A percentile compares a stretch with the other conserved stretches of the same genome.
Evolutionary conservation across 2,329 filamentous ascomycete genomes (phyloP).

Genomic region (Colletotrichum tamarilloi): DNA sequence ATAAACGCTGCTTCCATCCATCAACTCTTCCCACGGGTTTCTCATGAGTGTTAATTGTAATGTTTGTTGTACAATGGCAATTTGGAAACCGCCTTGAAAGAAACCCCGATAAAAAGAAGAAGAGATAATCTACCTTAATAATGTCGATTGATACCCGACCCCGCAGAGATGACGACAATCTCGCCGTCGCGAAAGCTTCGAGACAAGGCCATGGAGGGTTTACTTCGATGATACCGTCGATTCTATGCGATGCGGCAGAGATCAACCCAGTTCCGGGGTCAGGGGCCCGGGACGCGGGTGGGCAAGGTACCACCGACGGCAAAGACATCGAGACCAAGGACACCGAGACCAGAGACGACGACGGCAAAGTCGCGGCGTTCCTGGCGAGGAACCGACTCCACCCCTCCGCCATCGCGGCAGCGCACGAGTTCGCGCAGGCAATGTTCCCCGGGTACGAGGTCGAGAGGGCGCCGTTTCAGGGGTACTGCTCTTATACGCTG

Average conservation of each 20-base stretch:
- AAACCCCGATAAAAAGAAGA: background rate
- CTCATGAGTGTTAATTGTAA: background rate
- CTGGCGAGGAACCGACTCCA: constrained; percentile 2
- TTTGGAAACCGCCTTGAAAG: background rate
- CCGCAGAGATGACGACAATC: background rate
- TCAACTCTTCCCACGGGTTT: too few species aligned
- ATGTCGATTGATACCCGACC: background rate
- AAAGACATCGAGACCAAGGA: background rate
- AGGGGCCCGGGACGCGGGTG: background rate
- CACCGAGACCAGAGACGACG: background rate
- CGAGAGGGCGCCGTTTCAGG: constrained; percentile 52
- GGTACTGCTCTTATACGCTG: constrained; percentile 65
- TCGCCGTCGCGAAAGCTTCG: too few species aligned
- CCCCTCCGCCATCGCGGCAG: background rate
- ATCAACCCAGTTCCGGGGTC: accelerated
- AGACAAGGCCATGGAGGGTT: too few species aligned
- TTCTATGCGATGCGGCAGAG: too few species aligned
- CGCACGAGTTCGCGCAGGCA: constrained; percentile 44
- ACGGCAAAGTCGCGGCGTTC: constrained; percentile 17
- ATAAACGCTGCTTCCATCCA: background rate
- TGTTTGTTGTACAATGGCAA: background rate
- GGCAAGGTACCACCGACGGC: too few species aligned
- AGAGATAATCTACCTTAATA: too few species aligned
- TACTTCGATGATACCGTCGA: too few species aligned
- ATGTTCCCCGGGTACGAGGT: constrained; percentile 46